Evolutionary conservation across 2,329 filamentous ascomycete genomes (phyloP).

Genomic region (Aspergillus sp.): DNA sequence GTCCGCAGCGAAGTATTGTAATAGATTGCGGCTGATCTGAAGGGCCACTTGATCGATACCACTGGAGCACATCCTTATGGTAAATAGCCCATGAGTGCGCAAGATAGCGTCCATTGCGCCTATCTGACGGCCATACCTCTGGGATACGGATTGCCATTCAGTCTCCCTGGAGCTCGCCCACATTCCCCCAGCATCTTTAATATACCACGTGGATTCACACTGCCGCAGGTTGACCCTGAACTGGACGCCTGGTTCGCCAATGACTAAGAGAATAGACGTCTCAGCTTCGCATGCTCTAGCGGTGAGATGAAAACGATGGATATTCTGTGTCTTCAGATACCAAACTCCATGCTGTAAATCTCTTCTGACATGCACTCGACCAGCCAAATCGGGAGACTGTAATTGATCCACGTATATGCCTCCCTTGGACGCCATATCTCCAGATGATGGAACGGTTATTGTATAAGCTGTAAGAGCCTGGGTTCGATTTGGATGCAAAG

Average conservation of each 20-base stretch:
- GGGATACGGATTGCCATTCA: slow-evolving; percentile 32
- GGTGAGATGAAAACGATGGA: slow-evolving; percentile 46
- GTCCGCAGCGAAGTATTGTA: slow-evolving; percentile 63
- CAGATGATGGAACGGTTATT: slow-evolving; percentile 57
- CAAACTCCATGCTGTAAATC: slow-evolving; percentile 34
- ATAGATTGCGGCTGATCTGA: slow-evolving; percentile 61
- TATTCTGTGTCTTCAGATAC: slow-evolving; percentile 49
- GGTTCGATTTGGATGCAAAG: slow-evolving; percentile 22
- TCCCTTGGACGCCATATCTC: slow-evolving; percentile 56
- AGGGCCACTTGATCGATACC: slow-evolving; percentile 48
- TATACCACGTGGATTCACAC: slow-evolving; percentile 28
- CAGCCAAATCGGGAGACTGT: slow-evolving; percentile 55
- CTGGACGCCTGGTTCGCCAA: slow-evolving; percentile 22
- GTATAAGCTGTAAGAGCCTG: slow-evolving; percentile 47
- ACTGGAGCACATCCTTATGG: slow-evolving; percentile 39
- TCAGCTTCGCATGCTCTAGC: slow-evolving; percentile 2
- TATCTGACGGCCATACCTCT: slow-evolving; percentile 54
- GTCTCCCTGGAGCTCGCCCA: slow-evolving; percentile 29
- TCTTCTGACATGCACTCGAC: slow-evolving; percentile 51
- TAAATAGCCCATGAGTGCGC: slow-evolving; percentile 51
- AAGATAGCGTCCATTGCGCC: slow-evolving; percentile 60
- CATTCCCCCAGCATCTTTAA: slow-evolving; percentile 23
- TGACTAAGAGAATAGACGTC: slow-evolving; percentile 21
- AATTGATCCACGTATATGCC: slow-evolving; percentile 57
- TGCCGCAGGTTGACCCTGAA: slow-evolving; percentile 23